Percentiles rank a stretch among this genome's conserved stretches.
These are phyloP conservation scores for Coniferiporia weirii DNA, from an alignment of 1,284 basidiomycete genomes.

Conservation along the genomic window DNA sequence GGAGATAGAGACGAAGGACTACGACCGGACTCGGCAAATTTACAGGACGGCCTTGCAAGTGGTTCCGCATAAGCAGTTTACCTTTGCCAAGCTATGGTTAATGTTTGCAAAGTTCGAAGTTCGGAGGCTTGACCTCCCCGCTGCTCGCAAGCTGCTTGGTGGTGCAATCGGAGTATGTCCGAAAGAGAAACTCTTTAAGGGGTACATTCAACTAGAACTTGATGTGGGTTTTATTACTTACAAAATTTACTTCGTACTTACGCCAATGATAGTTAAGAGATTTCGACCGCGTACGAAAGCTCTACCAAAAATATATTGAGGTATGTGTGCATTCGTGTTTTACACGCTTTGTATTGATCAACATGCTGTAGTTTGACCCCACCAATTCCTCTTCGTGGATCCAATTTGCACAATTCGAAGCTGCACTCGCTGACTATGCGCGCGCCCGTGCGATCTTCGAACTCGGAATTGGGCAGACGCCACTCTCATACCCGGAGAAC, in stretches of 20 bases:
- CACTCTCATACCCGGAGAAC: conserved; percentile 97
- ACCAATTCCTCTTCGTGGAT: conserved; percentile 94
- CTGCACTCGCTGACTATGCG: conserved; percentile 84
- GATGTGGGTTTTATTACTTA: conserved; percentile 46
- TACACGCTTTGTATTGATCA: conserved; percentile 7
- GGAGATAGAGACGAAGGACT: conserved; percentile 93
- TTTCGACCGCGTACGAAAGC: conserved; percentile 87
- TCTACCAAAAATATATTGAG: conserved; percentile 95
- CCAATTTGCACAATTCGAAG: conserved; percentile 93
- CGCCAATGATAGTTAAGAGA: conserved; percentile 66
- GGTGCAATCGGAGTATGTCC: conserved; percentile 93
- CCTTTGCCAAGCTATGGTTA: conserved; percentile 94
- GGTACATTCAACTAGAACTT: conserved; percentile 91
- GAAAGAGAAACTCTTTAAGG: conserved; percentile 90
- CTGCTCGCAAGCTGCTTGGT: conserved; percentile 89
- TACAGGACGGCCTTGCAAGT: conserved; percentile 88
- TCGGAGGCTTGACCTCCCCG: conserved; percentile 74
- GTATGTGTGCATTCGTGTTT: conserved; percentile 35
- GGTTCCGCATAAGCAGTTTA: conserved; percentile 94
- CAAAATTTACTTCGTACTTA: not conserved
- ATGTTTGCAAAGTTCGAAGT: conserved; percentile 92
- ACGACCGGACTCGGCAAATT: conserved; percentile 79
- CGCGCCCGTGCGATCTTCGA: conserved; percentile 96
- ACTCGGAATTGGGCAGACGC: conserved; percentile 84
- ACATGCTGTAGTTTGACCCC: conserved; percentile 66